A percentile compares a stretch with the other conserved stretches of the same genome.
These are phyloP conservation scores for Leersia perrieri DNA, from an alignment of 176 grass and related monocot species.

Conservation along the genomic window DNA sequence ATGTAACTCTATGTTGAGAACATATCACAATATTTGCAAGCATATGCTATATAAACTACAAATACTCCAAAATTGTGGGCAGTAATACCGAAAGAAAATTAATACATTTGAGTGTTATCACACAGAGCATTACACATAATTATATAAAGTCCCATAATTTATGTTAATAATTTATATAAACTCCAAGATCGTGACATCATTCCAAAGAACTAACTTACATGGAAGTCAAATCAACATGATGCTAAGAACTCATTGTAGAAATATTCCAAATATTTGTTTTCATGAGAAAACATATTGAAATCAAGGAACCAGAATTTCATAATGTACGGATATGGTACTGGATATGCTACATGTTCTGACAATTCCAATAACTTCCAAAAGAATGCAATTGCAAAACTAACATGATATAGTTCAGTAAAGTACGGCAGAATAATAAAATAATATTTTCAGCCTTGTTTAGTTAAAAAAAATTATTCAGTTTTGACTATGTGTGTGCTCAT, in stretches of 20 bases:
- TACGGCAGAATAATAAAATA: not conserved
- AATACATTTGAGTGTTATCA: no score
- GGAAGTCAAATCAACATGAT: constrained; percentile 7
- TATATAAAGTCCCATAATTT: not conserved
- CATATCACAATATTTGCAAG: not conserved
- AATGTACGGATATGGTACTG: not conserved
- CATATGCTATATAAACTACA: constrained; percentile 12
- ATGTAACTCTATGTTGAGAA: not conserved
- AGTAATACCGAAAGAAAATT: not conserved
- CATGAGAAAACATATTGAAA: not conserved
- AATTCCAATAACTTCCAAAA: constrained; percentile 4
- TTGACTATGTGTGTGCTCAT: not conserved
- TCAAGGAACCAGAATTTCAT: not conserved
- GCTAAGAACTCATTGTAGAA: constrained; percentile 3
- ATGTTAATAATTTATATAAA: constrained; percentile 4
- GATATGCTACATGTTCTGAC: not conserved
- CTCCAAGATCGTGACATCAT: not conserved
- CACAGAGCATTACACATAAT: not conserved
- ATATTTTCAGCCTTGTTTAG: not conserved
- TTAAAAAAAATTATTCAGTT: not conserved
- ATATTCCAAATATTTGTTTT: not conserved
- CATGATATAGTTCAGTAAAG: not conserved
- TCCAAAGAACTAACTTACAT: not conserved
- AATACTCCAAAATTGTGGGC: not conserved
- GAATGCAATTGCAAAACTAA: constrained; percentile 18